Conservation (phyloP, 495 filamentous ascomycete genomes). For the Hypomontagnella monticulosa region DNA sequence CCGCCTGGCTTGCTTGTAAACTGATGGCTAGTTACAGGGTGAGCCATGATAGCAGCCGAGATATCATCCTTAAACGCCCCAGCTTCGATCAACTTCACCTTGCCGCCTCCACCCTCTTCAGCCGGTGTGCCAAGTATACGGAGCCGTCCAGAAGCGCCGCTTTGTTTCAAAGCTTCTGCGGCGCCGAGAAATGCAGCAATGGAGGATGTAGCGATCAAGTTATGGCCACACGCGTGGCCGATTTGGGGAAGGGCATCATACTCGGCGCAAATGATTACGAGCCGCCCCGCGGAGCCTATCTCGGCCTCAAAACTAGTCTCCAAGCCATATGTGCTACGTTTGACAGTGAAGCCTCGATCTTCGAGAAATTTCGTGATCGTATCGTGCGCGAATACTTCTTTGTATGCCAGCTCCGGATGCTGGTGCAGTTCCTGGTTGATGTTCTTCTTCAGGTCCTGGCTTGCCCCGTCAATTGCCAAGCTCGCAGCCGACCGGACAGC, state of each 20-base stretch:
- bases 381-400: conserved; percentile 64
- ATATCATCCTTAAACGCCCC: conserved; percentile 59
- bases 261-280: conserved; percentile 67
- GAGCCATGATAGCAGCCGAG: conserved; percentile 64
- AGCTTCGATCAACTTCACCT: conserved; percentile 58
- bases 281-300: conserved; percentile 58
- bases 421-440: conserved; percentile 62
- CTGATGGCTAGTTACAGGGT: conserved; percentile 56
- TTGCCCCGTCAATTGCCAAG: conserved; percentile 6
- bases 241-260: conserved; percentile 60
- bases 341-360: conserved; percentile 54
- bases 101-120: conserved; percentile 68
- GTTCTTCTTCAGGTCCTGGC: conserved; percentile 2
- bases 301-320: conserved; percentile 65
- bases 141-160: conserved; percentile 59
- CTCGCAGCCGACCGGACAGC: background rate
- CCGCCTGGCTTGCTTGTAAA: conserved; percentile 11
- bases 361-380: conserved; percentile 55
- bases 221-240: conserved; percentile 68
- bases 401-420: conserved; percentile 65
- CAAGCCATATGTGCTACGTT: conserved; percentile 59
- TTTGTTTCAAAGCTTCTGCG: conserved; percentile 60
- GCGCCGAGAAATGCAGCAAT: conserved; percentile 67
- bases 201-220: conserved; percentile 71
- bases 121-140: conserved; percentile 74